These are phyloP conservation scores for Ottelia alismoides DNA, from an alignment of 106 monocot genomes.

Conservation along the genomic window DNA sequence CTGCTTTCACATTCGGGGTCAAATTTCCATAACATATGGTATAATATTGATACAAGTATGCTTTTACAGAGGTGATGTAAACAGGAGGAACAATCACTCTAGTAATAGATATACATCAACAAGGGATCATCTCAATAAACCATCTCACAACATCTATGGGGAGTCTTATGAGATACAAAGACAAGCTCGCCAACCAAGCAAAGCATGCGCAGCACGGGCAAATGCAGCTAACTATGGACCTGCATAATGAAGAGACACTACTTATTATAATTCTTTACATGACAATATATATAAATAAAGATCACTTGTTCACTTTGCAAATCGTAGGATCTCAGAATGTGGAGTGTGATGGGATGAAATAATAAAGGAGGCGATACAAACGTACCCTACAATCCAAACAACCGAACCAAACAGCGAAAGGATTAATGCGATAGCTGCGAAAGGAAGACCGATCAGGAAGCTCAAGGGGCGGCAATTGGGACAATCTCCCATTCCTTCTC, in stretches of 20 bases:
- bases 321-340: too few species aligned
- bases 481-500: too few species aligned
- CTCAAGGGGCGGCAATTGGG: constrained; percentile 53
- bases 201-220: constrained; percentile 73
- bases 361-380: too few species aligned
- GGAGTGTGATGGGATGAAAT: too few species aligned
- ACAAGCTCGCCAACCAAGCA: constrained; percentile 38
- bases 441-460: constrained; percentile 51
- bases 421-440: constrained; percentile 40
- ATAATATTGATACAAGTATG: too few species aligned
- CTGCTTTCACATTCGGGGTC: too few species aligned
- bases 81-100: too few species aligned
- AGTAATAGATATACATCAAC: too few species aligned
- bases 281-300: not conserved
- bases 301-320: too few species aligned
- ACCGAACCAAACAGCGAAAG: constrained; percentile 44
- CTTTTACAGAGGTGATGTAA: too few species aligned
- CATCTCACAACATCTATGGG: constrained; percentile 53
- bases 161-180: constrained; percentile 45
- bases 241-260: constrained; percentile 16
- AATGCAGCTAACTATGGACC: constrained; percentile 42
- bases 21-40: too few species aligned
- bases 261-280: not conserved
- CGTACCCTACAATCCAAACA: constrained; percentile 52
- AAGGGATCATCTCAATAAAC: constrained; percentile 55